Conservation (phyloP, 1,284 basidiomycete species). For the Sanghuangporus baumii region DNA sequence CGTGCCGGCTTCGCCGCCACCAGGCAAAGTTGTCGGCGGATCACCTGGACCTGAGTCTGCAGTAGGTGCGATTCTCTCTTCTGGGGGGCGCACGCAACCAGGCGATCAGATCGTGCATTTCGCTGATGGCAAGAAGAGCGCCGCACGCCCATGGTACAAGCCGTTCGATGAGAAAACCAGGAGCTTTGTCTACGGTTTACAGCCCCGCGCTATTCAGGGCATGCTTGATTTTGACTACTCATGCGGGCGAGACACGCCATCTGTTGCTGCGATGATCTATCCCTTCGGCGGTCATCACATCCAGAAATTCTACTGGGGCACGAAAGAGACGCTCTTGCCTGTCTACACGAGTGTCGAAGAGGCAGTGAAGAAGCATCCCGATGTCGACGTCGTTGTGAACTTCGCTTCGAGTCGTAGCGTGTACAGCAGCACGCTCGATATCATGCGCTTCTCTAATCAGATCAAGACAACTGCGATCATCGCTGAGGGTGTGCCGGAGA, state of each 20-base stretch:
- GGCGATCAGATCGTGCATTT: conserved; percentile 90
- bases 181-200: conserved; percentile 96
- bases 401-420: conserved; percentile 95
- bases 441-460: conserved; percentile 55
- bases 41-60: conserved; percentile 30
- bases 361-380: conserved; percentile 92
- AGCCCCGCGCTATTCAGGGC: conserved; percentile 98
- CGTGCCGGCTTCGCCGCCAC: conserved; percentile 32
- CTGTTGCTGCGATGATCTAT: conserved; percentile 99
- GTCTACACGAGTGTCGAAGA: conserved; percentile 94
- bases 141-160: conserved; percentile 69
- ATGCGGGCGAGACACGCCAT: conserved; percentile 90
- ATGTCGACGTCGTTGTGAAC: conserved; percentile 98
- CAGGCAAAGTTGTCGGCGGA: conserved; percentile 31
- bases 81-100: conserved; percentile 79
- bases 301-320: conserved; percentile 99
- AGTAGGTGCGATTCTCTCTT: conserved; percentile 74
- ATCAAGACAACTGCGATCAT: conserved; percentile 90
- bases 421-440: conserved; percentile 92
- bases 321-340: conserved; percentile 96
- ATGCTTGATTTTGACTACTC: conserved; percentile 99
- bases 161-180: conserved; percentile 92
- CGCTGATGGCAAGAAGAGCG: conserved; percentile 27
- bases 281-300: conserved; percentile 99
- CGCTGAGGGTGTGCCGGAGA: conserved; percentile 97